Conservation (phyloP, 78 protist genomes). For the Dictyostelium brefeldianum region DNA sequence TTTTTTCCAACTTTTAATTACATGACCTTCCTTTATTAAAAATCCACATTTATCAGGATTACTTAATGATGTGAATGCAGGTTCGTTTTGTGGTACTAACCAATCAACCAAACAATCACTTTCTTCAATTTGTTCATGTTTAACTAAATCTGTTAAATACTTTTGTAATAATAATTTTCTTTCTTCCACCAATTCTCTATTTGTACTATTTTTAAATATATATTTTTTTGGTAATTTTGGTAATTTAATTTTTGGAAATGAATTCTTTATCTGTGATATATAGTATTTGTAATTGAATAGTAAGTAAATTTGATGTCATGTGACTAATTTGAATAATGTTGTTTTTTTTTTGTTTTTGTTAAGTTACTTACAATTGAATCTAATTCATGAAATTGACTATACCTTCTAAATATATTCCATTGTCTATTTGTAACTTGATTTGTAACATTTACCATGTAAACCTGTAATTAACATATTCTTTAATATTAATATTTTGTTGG, state of each 20-base stretch:
- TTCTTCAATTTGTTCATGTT: conserved; percentile 21
- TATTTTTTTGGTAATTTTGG: conserved; percentile 78
- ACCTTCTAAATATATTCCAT: conserved; percentile 78
- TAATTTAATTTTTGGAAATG: conserved; percentile 64
- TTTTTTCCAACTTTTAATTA: conserved; percentile 73
- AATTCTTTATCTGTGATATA: not conserved
- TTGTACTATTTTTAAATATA: conserved; percentile 72
- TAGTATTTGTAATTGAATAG: not conserved
- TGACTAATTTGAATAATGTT: not conserved
- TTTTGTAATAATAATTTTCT: conserved; percentile 68
- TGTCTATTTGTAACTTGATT: conserved; percentile 30
- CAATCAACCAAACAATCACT: conserved; percentile 44
- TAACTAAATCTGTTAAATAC: conserved; percentile 53
- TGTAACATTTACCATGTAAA: conserved; percentile 70
- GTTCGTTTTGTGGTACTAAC: conserved; percentile 76
- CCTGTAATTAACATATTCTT: conserved; percentile 26
- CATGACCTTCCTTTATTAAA: conserved; percentile 77
- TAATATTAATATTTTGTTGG: not conserved
- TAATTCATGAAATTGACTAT: conserved; percentile 75
- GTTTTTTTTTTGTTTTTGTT: not conserved
- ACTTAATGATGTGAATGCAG: conserved; percentile 58
- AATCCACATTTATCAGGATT: conserved; percentile 78
- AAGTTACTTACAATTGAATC: conserved; percentile 32
- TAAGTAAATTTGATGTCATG: not conserved
- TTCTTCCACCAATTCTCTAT: conserved; percentile 63